Conservation (phyloP, 352 stramenopile genomes). For the Plasmopara halstedii region DNA sequence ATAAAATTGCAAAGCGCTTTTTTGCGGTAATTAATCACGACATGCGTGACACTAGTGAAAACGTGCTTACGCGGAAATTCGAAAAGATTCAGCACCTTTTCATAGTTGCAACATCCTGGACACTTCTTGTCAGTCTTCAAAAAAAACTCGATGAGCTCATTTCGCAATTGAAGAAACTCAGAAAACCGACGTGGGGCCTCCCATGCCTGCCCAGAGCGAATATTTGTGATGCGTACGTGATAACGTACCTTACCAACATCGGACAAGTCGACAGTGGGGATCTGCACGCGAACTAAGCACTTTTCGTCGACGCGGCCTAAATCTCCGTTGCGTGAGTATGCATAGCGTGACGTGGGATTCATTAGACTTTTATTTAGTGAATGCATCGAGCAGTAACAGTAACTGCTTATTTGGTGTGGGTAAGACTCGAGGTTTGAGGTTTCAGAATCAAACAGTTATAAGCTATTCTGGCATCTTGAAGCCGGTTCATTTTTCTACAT, state of each 20-base stretch:
- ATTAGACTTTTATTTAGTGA: conserved; percentile 20
- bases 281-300: conserved; percentile 62
- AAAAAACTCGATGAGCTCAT: conserved; percentile 62
- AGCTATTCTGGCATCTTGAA: too few species aligned
- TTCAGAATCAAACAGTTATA: conserved; percentile 11
- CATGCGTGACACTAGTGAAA: conserved; percentile 66
- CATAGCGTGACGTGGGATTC: conserved; percentile 47
- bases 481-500: neutral
- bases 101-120: conserved; percentile 74
- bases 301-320: conserved; percentile 54
- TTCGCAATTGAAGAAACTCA: conserved; percentile 69
- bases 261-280: conserved; percentile 32
- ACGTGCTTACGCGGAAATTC: conserved; percentile 81
- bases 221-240: conserved; percentile 59
- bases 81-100: conserved; percentile 73
- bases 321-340: conserved; percentile 75
- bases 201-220: conserved; percentile 63
- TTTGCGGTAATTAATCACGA: conserved; percentile 79
- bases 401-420: too few species aligned
- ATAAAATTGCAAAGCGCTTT: conserved; percentile 66
- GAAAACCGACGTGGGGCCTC: conserved; percentile 70
- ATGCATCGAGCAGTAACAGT: too few species aligned
- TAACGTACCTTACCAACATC: conserved; percentile 53
- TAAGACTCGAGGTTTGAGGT: neutral
- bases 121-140: conserved; percentile 55